phyloP scores from a whole-genome alignment of 495 filamentous ascomycete genomes.

The Thermochaetoides thermophila region DNA sequence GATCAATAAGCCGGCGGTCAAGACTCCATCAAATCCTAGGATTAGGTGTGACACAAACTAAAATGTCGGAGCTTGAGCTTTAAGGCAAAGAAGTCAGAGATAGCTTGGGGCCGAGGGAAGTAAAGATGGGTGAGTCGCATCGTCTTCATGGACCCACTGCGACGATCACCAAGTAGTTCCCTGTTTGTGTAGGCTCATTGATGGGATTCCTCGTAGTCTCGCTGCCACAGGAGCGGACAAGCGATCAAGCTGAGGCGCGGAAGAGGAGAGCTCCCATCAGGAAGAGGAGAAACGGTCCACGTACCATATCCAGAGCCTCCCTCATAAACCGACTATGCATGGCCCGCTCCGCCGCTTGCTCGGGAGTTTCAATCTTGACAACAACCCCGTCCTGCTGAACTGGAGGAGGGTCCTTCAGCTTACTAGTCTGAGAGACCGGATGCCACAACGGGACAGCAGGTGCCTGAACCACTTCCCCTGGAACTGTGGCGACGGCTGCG shows the following conservation, averaged over 20 bases:
- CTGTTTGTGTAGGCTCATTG: too few species aligned
- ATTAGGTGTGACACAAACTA: too few species aligned
- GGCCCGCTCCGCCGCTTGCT: conserved; percentile 18
- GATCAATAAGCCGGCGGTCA: too few species aligned
- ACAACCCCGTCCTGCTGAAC: too few species aligned
- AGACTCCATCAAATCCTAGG: too few species aligned
- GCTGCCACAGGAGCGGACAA: too few species aligned
- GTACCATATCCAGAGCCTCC: conserved; percentile 55
- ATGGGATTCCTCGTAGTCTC: too few species aligned
- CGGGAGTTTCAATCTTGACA: conserved; percentile 12
- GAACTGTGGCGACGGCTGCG: background rate
- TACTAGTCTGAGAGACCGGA: conserved; percentile 16
- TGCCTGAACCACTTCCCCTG: conserved; percentile 6
- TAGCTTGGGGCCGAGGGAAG: background rate
- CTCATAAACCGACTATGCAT: conserved; percentile 50
- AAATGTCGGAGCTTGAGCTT: too few species aligned
- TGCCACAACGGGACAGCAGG: conserved; percentile 9
- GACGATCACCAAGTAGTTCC: too few species aligned
- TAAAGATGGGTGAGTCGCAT: background rate
- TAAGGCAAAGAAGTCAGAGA: background rate
- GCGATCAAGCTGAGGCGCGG: too few species aligned
- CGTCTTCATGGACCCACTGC: too few species aligned
- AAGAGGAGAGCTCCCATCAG: too few species aligned
- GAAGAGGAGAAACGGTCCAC: conserved; percentile 3
- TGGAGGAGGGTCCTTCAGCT: conserved; percentile 16